Evolutionary conservation across 1,139 yeast species (phyloP), one percentile per base, ranked within the genome.

Genomic region (Scheffersomyces cryptocercus): DNA sequence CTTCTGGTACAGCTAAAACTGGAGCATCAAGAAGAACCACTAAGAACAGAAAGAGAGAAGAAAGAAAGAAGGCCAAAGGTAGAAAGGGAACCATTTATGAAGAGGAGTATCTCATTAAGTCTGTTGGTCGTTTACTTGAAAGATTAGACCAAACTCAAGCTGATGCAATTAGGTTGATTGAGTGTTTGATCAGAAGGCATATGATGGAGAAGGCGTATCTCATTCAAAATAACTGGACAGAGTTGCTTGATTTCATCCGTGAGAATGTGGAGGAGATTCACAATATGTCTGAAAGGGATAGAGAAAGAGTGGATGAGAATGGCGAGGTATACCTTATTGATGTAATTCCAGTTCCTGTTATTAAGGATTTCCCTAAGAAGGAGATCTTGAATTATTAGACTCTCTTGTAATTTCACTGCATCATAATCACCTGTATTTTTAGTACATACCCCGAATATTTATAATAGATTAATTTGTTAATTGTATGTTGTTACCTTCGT

Each of bases 11-110:
- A 3, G 99, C 98, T 4, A 87, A 88, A 62, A 93, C 99, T 0
- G 97, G 98, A 24, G 97, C 95, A 1, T 85, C 97, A 0, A 81
- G 99, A 65, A 81, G 85, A 58, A 90, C 99, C 0, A 79, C 95
- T 8, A 95, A 93, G 68, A 93, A 91, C 65, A 81, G 84, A 50
- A 88, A 97, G 64, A 81, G 99, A 55, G 97, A 93, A 65, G 99
- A 93, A 63, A 82, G 99, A 58, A 95, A 95, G 70, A 80, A 84
- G 50, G 99, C 99, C 1, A 82, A 96, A 56, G 99, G 99, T 46
- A 88, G 95, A 72, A 93, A 93, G 70, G 98, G 98, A 35, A 91
- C 98, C 4, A 87, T 93, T 14, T 93, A 93, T 59, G 99, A 93
- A 65, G 99, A 95, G 61, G 99, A 93, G 63, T 95, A 95, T 62